A percentile compares a stretch with the other conserved stretches of the same genome.
phyloP scores from a whole-genome alignment of 2,329 filamentous ascomycete genomes.

The Microdochium nivale region DNA sequence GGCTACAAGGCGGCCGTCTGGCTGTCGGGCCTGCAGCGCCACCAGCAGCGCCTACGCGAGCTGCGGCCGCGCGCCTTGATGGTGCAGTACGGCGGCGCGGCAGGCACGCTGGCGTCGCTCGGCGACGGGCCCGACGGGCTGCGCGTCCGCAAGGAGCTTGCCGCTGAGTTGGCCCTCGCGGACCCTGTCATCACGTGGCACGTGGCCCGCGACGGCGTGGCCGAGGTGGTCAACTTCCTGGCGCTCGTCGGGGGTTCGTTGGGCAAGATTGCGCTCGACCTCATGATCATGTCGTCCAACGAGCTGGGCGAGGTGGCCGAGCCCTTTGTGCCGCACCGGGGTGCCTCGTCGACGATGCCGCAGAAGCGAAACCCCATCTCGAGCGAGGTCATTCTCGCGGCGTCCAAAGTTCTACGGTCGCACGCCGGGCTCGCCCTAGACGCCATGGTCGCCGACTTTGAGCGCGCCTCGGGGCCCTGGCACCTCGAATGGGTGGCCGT shows the following conservation, averaged over 20 bases:
- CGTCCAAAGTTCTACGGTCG: constrained; percentile 42
- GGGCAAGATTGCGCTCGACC: constrained; percentile 46
- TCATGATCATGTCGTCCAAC: constrained; percentile 50
- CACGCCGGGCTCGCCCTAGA: constrained; percentile 44
- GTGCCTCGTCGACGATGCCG: constrained; percentile 47
- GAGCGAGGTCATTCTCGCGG: constrained; percentile 45
- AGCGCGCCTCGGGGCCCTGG: constrained; percentile 49
- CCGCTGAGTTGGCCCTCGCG: constrained; percentile 33
- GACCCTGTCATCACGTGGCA: constrained; percentile 50
- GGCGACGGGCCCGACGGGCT: constrained; percentile 37
- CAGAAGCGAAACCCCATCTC: constrained; percentile 52
- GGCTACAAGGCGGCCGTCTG: constrained; percentile 50
- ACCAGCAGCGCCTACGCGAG: constrained; percentile 36
- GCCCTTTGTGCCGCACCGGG: constrained; percentile 44
- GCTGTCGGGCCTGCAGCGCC: constrained; percentile 38
- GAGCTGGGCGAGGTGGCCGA: constrained; percentile 46
- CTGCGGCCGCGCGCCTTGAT: constrained; percentile 35
- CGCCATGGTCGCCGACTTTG: constrained; percentile 49
- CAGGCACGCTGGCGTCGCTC: constrained; percentile 44
- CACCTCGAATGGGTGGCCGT: constrained; percentile 50
- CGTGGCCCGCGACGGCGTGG: constrained; percentile 42
- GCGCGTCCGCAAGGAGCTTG: constrained; percentile 37
- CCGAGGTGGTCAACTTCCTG: constrained; percentile 43
- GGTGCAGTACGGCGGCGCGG: constrained; percentile 48
- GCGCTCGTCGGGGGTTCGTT: constrained; percentile 43